Conservation (phyloP, 2,329 filamentous ascomycete species). For the Neurospora sp. region DNA sequence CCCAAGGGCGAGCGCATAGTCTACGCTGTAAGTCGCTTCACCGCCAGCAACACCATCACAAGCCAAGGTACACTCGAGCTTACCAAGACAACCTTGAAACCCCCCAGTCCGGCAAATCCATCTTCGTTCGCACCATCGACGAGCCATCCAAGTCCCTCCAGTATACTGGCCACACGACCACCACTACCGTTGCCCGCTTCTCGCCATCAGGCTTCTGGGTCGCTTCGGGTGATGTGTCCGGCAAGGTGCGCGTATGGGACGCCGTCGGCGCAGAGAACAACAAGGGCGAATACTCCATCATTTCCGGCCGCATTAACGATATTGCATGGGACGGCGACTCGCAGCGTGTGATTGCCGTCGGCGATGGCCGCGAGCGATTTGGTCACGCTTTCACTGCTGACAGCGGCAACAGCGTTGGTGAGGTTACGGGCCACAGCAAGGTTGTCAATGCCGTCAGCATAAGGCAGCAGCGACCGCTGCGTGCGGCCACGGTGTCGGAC, state of each 20-base stretch:
- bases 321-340: slow-evolving; percentile 97
- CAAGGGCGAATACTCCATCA: slow-evolving; percentile 90
- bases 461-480: slow-evolving; percentile 78
- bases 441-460: slow-evolving; percentile 87
- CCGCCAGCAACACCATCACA: background rate
- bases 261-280: slow-evolving; percentile 74
- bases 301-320: slow-evolving; percentile 90
- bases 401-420: slow-evolving; percentile 90
- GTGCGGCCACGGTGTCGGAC: slow-evolving; percentile 84
- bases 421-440: slow-evolving; percentile 85
- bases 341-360: slow-evolving; percentile 91
- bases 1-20: slow-evolving; percentile 84
- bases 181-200: slow-evolving; percentile 89
- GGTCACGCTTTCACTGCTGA: slow-evolving; percentile 92
- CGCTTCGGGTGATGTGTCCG: slow-evolving; percentile 80
- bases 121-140: slow-evolving; percentile 93
- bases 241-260: slow-evolving; percentile 87
- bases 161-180: slow-evolving; percentile 82
- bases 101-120: slow-evolving; percentile 78
- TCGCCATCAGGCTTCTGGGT: slow-evolving; percentile 91
- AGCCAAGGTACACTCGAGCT: background rate
- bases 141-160: slow-evolving; percentile 75
- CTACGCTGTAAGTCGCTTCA: slow-evolving; percentile 63
- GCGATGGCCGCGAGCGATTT: slow-evolving; percentile 86
- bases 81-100: background rate